phyloP scores from a whole-genome alignment of 495 filamentous ascomycete genomes.

The Aspergillus avenaceus region DNA sequence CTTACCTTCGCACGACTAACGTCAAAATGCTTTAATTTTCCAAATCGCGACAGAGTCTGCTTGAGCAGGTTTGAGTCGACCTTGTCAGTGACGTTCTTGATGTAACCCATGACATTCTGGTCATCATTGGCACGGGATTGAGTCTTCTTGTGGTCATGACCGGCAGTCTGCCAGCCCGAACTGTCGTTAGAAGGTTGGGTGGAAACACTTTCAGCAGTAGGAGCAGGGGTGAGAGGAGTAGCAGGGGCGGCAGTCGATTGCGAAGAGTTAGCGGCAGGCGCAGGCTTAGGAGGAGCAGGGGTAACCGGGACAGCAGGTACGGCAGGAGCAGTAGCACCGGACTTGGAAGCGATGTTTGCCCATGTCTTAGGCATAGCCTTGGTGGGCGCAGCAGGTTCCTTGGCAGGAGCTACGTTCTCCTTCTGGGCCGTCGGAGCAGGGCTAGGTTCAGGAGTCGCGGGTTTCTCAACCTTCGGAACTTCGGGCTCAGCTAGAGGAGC shows the following conservation, averaged over 20 bases:
- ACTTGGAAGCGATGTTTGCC: conserved; percentile 71
- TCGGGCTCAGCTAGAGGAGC: conserved; percentile 44
- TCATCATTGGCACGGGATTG: conserved; percentile 66
- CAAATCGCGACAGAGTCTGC: conserved; percentile 62
- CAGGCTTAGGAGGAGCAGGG: conserved; percentile 35
- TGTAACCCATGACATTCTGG: conserved; percentile 71
- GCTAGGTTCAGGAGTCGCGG: conserved; percentile 47
- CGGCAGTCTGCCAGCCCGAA: conserved; percentile 77
- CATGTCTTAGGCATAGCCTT: conserved; percentile 74
- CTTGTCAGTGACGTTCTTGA: conserved; percentile 90
- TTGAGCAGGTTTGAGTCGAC: conserved; percentile 66
- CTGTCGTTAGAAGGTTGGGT: conserved; percentile 44
- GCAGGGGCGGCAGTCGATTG: conserved; percentile 31
- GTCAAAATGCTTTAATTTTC: conserved; percentile 81
- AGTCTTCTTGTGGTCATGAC: conserved; percentile 70
- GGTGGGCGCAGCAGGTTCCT: conserved; percentile 45
- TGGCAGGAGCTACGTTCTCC: conserved; percentile 20
- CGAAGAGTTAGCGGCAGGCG: conserved; percentile 28
- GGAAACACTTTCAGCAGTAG: conserved; percentile 36
- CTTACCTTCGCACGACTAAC: conserved; percentile 86
- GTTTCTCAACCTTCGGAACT: conserved; percentile 46
- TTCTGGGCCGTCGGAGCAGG: conserved; percentile 34
- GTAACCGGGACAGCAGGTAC: conserved; percentile 34
- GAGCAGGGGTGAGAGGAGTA: conserved; percentile 31
- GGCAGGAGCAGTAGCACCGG: conserved; percentile 34